A percentile compares a stretch with the other conserved stretches of the same genome.
Evolutionary conservation across 2,329 filamentous ascomycete species (phyloP).

Genomic region (Alternaria arbusti): DNA sequence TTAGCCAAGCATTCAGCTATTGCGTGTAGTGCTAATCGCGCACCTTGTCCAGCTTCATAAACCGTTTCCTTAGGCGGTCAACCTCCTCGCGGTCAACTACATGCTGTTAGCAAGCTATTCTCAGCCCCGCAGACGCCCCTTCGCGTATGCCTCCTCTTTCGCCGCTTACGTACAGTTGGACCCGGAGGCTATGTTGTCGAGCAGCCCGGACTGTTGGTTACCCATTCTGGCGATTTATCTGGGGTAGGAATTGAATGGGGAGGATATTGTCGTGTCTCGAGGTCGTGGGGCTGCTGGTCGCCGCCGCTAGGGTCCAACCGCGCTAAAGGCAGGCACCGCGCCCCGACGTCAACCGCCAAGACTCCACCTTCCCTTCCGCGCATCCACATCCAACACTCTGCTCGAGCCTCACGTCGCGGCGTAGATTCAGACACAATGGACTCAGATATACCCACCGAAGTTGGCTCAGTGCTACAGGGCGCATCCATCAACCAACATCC

Average conservation of each 20-base stretch:
- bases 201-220: slow-evolving; percentile 69
- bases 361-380: slow-evolving; percentile 18
- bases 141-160: slow-evolving; percentile 20
- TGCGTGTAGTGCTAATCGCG: slow-evolving; percentile 20
- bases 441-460: slow-evolving; percentile 65
- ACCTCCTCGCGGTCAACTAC: slow-evolving; percentile 96
- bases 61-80: slow-evolving; percentile 91
- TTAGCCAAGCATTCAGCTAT: neutral
- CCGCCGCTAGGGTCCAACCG: slow-evolving; percentile 22
- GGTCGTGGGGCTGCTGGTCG: slow-evolving; percentile 28
- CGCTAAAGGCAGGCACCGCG: slow-evolving; percentile 19
- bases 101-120: slow-evolving; percentile 32
- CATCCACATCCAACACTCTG: slow-evolving; percentile 2
- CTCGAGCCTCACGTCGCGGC: neutral
- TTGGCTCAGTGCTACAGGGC: slow-evolving; percentile 81
- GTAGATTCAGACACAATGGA: slow-evolving; percentile 54
- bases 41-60: slow-evolving; percentile 99
- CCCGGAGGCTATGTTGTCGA: slow-evolving; percentile 95
- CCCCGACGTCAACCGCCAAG: slow-evolving; percentile 37
- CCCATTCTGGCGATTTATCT: slow-evolving; percentile 52
- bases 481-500: slow-evolving; percentile 77
- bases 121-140: slow-evolving; percentile 36
- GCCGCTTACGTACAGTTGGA: slow-evolving; percentile 79
- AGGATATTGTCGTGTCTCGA: slow-evolving; percentile 18
- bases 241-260: slow-evolving; percentile 18